Percentiles rank a stretch among this genome's conserved stretches.
Conservation (phyloP, 805 yeast genomes). For the Ogataea dorogensis region DNA sequence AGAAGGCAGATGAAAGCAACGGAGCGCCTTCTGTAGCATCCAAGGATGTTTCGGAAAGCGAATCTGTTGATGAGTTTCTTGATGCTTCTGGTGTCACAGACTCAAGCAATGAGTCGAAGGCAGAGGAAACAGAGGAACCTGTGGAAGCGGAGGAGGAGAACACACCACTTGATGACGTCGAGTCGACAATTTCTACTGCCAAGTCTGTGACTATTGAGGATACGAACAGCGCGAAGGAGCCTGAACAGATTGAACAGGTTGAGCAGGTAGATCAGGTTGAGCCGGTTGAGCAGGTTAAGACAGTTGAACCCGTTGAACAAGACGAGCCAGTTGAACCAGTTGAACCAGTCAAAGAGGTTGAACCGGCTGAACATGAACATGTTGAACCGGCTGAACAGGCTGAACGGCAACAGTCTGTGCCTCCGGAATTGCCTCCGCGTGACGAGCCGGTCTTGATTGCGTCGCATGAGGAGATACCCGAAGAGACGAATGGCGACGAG, state of each 20-base stretch:
- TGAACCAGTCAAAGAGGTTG: background rate
- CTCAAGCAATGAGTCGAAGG: constrained; percentile 1
- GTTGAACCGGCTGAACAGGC: constrained; percentile 2
- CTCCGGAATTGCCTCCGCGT: constrained; percentile 39
- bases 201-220: constrained; percentile 3
- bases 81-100: constrained; percentile 5
- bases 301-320: background rate
- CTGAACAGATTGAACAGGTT: background rate
- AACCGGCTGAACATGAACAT: background rate
- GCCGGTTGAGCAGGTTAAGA: background rate
- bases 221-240: constrained; percentile 1
- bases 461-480: constrained; percentile 8
- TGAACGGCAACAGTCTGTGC: constrained; percentile 10
- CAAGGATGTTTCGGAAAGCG: background rate
- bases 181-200: constrained; percentile 3
- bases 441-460: constrained; percentile 15
- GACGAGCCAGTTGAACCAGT: background rate
- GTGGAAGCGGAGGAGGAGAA: too few species aligned
- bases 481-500: constrained; percentile 8
- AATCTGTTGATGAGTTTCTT: constrained; percentile 3
- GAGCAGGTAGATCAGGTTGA: background rate
- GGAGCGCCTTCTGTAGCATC: background rate
- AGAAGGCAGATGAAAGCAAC: background rate
- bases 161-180: constrained; percentile 2
- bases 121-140: background rate